Evolutionary conservation across 2,329 filamentous ascomycete genomes (phyloP).

Genomic region (Verticillium longisporum): DNA sequence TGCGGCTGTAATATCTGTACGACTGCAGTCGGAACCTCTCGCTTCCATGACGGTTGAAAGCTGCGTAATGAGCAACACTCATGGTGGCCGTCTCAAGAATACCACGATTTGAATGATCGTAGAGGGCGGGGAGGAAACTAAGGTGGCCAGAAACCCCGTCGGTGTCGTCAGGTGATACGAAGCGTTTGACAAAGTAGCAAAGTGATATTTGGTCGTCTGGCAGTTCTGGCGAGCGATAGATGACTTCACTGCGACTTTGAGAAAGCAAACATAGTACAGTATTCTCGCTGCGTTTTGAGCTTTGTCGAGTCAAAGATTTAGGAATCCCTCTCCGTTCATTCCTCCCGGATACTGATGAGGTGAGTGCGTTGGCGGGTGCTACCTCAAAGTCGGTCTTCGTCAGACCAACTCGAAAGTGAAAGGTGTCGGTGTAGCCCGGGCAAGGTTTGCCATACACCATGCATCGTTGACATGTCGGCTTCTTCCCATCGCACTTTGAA

Average conservation of each 20-base stretch:
- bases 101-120: conserved; percentile 16
- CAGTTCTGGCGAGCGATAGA: conserved; percentile 7
- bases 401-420: conserved; percentile 22
- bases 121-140: conserved; percentile 22
- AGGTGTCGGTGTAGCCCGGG: conserved; percentile 25
- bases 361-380: not conserved
- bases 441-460: conserved; percentile 22
- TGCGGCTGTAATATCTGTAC: conserved; percentile 19
- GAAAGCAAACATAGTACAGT: not conserved
- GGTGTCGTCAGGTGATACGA: conserved; percentile 19
- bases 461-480: conserved; percentile 22
- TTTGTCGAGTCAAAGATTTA: not conserved
- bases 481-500: conserved; percentile 23
- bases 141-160: conserved; percentile 25
- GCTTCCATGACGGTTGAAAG: conserved; percentile 23
- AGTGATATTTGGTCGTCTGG: conserved; percentile 22
- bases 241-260: not conserved
- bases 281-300: not conserved
- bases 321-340: not conserved
- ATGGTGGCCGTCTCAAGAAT: conserved; percentile 22
- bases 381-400: conserved; percentile 4
- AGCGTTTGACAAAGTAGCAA: conserved; percentile 25
- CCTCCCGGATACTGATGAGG: not conserved
- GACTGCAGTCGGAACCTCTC: conserved; percentile 19
- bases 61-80: conserved; percentile 25